These are phyloP conservation scores for Pseudogymnoascus sp. DNA, from an alignment of 2,329 filamentous ascomycete species.

Conservation along the genomic window DNA sequence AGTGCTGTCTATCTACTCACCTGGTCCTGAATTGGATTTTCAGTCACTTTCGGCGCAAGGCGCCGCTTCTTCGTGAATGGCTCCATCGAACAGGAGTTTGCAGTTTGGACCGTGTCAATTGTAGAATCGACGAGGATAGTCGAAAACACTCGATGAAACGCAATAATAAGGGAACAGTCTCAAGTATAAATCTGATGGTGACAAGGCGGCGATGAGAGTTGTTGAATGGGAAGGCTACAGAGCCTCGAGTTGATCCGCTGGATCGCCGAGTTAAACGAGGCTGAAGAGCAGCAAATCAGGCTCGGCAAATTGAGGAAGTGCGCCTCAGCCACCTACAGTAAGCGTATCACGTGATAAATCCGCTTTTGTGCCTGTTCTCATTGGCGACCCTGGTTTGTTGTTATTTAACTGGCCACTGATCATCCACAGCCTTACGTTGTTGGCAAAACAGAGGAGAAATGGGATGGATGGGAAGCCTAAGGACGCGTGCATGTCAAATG, in stretches of 20 bases:
- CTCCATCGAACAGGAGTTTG: constrained; percentile 20
- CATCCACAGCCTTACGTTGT: background rate
- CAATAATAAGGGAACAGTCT: background rate
- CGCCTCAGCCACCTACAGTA: background rate
- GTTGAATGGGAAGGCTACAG: constrained; percentile 8
- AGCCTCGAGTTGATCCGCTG: constrained; percentile 2
- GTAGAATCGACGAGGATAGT: background rate
- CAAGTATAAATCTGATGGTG: background rate
- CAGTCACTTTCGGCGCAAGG: constrained; percentile 28
- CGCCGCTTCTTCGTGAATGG: constrained; percentile 29
- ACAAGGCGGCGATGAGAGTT: constrained; percentile 2
- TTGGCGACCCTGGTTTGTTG: background rate
- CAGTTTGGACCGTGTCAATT: constrained; percentile 1
- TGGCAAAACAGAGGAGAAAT: background rate
- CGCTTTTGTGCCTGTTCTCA: background rate
- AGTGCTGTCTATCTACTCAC: constrained; percentile 15
- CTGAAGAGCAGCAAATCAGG: constrained; percentile 6
- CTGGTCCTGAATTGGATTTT: constrained; percentile 26
- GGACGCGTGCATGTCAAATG: background rate
- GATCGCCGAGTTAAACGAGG: constrained; percentile 8
- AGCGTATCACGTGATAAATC: background rate
- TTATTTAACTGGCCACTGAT: background rate
- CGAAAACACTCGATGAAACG: background rate
- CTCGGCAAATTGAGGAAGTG: constrained; percentile 5
- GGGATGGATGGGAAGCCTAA: background rate